phyloP scores from a whole-genome alignment of 1,139 yeast genomes.

The Geotrichum australiense region DNA sequence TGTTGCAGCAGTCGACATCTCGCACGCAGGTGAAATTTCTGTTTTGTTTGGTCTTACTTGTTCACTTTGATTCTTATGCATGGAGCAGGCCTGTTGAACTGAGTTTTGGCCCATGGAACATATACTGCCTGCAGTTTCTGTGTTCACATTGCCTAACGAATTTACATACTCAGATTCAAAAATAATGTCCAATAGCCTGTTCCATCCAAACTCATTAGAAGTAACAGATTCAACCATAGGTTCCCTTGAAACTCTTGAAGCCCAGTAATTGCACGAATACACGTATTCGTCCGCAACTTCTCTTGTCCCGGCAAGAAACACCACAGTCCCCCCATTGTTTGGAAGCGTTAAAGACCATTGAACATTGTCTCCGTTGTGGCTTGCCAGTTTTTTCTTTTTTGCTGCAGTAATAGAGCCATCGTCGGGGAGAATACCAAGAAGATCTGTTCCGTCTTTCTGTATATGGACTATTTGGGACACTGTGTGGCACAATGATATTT shows the following conservation, averaged over 20 bases:
- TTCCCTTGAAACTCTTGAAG: constrained; percentile 72
- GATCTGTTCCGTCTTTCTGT: constrained; percentile 15
- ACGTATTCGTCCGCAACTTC: constrained; percentile 68
- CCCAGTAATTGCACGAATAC: constrained; percentile 84
- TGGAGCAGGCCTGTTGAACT: not conserved
- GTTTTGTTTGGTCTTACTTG: not conserved
- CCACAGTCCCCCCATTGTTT: constrained; percentile 27
- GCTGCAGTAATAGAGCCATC: constrained; percentile 2
- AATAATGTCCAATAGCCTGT: constrained; percentile 26
- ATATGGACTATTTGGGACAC: constrained; percentile 28
- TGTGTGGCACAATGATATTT: constrained; percentile 31
- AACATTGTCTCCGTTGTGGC: constrained; percentile 19
- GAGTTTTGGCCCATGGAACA: not conserved
- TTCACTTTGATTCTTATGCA: not conserved
- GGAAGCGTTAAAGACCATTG: constrained; percentile 36
- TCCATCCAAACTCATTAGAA: constrained; percentile 83
- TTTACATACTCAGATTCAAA: constrained; percentile 2
- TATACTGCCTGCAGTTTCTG: not conserved
- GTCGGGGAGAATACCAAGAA: constrained; percentile 16
- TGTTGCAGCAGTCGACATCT: constrained; percentile 10
- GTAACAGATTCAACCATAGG: constrained; percentile 60
- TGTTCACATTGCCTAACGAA: not conserved
- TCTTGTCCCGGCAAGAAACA: constrained; percentile 49
- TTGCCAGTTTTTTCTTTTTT: constrained; percentile 7
- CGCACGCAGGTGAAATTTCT: constrained; percentile 8